Base-by-base conservation (phyloP, 2,329 filamentous ascomycete species). In the Colletotrichum noveboracense region DNA sequence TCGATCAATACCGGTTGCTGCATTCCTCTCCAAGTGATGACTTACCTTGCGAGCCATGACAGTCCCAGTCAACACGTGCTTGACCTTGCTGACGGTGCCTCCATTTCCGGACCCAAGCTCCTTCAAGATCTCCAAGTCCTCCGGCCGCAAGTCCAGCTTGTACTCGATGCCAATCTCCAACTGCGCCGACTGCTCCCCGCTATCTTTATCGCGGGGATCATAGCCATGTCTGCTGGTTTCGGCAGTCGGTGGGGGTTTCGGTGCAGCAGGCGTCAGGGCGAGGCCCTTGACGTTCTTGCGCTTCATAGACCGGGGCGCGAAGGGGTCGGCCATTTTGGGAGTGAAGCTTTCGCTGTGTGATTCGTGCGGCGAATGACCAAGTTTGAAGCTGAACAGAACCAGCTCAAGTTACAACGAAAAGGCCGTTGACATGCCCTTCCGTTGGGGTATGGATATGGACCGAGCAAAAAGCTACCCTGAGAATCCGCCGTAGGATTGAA, bases 221-320 rank as follows among this genome's bases (percentile, higher is more conserved):
- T 90, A 88, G 71, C 92, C 89, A 70, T 85, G 86, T 81, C 92
- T 92, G 75, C 91, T 94, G 76, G 92, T 93, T 80, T 95, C 94
- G 61, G 95, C 93, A 34, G 95, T 93, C 70, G 93, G 91, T 70
- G 92, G 87, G 66, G 91, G 88, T 77, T 95, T 95, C 56, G 95
- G 93, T 62, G 94, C 90, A 28, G 94, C 93, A 66, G 95, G 93
- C 81, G 92, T 96, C 83, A 99, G 89, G 79, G 96, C 96, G 66
- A 99, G 93, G 48, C 96, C 96, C 88, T 98, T 98, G 86, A 98
- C 94, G 85, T 99, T 99, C 92, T 98, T 98, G 90, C 96, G 94
- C 93, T 98, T 98, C 93, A 99, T 94, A 77, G 97, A 97, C 86
- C 91, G 91, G 86, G 91, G 91, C 78, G 91, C 90, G 80, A 93